These are phyloP conservation scores for Chlorella sp. DNA, from an alignment of 139 green algal genomes.

Conservation along the genomic window DNA sequence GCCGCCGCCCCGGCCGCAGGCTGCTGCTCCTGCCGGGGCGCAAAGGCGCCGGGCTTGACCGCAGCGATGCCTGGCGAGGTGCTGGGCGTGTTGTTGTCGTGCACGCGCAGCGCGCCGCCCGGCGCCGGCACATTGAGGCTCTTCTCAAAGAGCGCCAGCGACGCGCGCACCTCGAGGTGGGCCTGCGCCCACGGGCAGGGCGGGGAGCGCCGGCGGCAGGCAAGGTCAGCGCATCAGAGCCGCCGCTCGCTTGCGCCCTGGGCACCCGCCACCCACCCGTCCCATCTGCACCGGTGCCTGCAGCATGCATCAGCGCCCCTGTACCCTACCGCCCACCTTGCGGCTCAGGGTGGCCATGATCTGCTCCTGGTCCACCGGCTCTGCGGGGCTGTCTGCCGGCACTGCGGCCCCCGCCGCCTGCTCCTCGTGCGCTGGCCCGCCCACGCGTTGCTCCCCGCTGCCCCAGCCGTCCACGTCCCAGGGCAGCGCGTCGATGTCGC, in stretches of 20 bases:
- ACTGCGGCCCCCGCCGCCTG: neutral
- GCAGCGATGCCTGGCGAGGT: neutral
- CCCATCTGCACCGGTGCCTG: neutral
- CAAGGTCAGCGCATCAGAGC: neutral
- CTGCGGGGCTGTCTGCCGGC: neutral
- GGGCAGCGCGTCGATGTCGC: slow-evolving; percentile 33
- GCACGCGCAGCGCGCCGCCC: too few species aligned
- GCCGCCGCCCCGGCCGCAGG: neutral
- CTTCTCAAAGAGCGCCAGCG: slow-evolving; percentile 31
- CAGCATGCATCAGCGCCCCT: neutral
- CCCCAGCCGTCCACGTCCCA: slow-evolving; percentile 38
- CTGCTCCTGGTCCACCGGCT: slow-evolving; percentile 12
- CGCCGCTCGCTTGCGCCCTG: neutral
- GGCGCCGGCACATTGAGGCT: slow-evolving; percentile 19
- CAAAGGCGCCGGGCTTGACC: neutral
- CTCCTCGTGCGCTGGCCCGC: neutral
- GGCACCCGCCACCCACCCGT: neutral
- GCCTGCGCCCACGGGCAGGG: slow-evolving; percentile 7
- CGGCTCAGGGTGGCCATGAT: slow-evolving; percentile 5
- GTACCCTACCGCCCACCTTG: slow-evolving; percentile 2
- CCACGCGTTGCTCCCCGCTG: neutral
- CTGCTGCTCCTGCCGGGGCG: neutral
- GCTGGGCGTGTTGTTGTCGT: too few species aligned
- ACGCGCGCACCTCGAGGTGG: slow-evolving; percentile 22
- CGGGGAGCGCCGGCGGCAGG: neutral